phyloP scores from a whole-genome alignment of 2,329 filamentous ascomycete genomes.

The Ambrosiella cleistominuta region DNA sequence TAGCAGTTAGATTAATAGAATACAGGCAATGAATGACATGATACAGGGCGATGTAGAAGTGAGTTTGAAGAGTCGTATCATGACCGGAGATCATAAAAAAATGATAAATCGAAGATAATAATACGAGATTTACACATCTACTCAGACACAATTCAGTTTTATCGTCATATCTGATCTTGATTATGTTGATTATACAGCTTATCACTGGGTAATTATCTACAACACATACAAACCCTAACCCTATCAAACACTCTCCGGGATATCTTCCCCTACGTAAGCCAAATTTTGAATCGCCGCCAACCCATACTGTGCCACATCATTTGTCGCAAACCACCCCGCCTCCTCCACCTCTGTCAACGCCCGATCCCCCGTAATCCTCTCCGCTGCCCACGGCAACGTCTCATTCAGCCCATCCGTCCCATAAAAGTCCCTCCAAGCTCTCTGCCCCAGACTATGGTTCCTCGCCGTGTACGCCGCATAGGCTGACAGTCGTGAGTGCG shows the following conservation, averaged over 20 bases:
- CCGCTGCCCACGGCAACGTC: conserved; percentile 20
- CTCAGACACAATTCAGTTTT: not conserved
- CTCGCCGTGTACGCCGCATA: conserved; percentile 27
- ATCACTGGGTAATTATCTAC: not conserved
- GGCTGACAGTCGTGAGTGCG: conserved; percentile 40
- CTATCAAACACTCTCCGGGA: not conserved
- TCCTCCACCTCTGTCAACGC: conserved; percentile 34
- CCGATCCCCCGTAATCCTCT: conserved; percentile 25
- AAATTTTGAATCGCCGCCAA: conserved; percentile 39
- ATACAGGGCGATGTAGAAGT: no score
- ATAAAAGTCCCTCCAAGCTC: conserved; percentile 38
- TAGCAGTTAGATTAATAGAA: no score
- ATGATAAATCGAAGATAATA: no score
- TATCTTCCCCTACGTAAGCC: conserved; percentile 21
- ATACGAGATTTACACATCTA: no score
- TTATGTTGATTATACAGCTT: not conserved
- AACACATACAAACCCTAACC: not conserved
- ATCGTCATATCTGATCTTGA: not conserved
- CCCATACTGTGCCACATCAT: conserved; percentile 39
- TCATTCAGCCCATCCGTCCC: conserved; percentile 28
- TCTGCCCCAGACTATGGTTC: conserved; percentile 29
- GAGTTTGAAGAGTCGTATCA: no score
- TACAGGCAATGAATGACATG: no score
- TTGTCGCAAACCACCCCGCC: conserved; percentile 39
- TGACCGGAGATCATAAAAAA: no score